Evolutionary conservation across 2,329 filamentous ascomycete species (phyloP).

Genomic region (Parastagonospora avenae): DNA sequence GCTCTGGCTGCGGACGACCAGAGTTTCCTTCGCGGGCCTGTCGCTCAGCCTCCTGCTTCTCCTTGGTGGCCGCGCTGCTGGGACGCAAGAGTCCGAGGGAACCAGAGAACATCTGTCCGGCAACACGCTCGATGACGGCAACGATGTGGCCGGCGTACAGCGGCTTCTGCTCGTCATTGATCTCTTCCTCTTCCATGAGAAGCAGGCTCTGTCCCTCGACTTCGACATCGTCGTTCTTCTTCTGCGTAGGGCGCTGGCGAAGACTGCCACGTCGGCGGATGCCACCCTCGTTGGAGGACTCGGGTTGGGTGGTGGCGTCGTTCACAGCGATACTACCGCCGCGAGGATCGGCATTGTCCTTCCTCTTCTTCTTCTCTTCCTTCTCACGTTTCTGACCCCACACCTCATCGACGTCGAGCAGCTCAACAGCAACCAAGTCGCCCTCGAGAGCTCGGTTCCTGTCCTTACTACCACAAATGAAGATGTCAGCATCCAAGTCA

Average conservation of each 20-base stretch:
- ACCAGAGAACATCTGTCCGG: conserved; percentile 98
- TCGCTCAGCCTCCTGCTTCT: conserved; percentile 98
- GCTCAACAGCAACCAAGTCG: conserved; percentile 91
- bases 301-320: conserved; percentile 61
- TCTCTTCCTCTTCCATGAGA: conserved; percentile 96
- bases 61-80: conserved; percentile 97
- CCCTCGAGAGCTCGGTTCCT: conserved; percentile 96
- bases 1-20: conserved; percentile 75
- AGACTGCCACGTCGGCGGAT: conserved; percentile 93
- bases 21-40: conserved; percentile 82
- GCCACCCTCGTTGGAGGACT: conserved; percentile 74
- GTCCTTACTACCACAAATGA: conserved; percentile 99
- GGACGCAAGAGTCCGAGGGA: conserved; percentile 92
- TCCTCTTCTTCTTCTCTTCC: conserved; percentile 99
- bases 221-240: conserved; percentile 99
- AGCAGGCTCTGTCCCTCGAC: conserved; percentile 97
- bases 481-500: conserved; percentile 96
- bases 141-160: conserved; percentile 97
- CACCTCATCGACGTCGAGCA: conserved; percentile 96
- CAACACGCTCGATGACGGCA: conserved; percentile 93
- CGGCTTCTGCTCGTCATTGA: conserved; percentile 97
- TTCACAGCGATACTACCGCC: conserved; percentile 75
- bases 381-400: conserved; percentile 99
- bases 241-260: conserved; percentile 94
- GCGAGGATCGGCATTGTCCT: conserved; percentile 94